Evolutionary conservation across 2,329 filamentous ascomycete species (phyloP), one percentile per base, ranked within the genome.

Genomic region (Epichloe glyceriae): DNA sequence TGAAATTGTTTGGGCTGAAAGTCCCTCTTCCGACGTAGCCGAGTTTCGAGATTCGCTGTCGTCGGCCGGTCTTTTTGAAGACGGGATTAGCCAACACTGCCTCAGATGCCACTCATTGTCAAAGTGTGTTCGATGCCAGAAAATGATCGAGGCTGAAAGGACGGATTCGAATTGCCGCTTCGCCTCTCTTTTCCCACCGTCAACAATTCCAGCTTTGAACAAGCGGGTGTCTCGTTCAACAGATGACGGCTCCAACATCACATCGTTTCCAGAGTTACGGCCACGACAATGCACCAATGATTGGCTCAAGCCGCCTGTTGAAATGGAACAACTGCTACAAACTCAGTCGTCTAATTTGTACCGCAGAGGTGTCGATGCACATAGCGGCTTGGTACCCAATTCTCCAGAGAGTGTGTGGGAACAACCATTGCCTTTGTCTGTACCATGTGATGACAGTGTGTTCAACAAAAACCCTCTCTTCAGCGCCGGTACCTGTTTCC

Each of bases 231-330:
- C 22, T 34, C 47, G 50, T 14, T 53, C 53, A 2, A 49, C 56
- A 4, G 58, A 54, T 26, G 51, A 56, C 34, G 54, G 56, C 6
- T 57, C 59, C 17, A 58, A 57, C n/a, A 64, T 68, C 5, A 64
- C 60, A 2, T 68, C 63, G 10, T 70, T 69, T 47, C 65, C 65
- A 12, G 57, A 59, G 22, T 56, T 69, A 8, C 55, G 53, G 10
- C 57, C 61, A 10, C 61, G 65, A 5, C 60, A 63, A 8, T 63
- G 60, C 40, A 69, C 65, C 0, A 52, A 56, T 10, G 67, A 68
- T 5, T 65, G 63, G 63, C 43, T 60, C n/a, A 61, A 53, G 6
- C 58, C 64, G 2, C 57, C 58, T 2, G 47, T 49, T 1, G 53
- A 55, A 1, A 46, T 60, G 2, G 55, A 60, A 14, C 54, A 58